These are phyloP conservation scores for Juncus effusus DNA, from an alignment of 176 grass and related monocot genomes.

Conservation along the genomic window DNA sequence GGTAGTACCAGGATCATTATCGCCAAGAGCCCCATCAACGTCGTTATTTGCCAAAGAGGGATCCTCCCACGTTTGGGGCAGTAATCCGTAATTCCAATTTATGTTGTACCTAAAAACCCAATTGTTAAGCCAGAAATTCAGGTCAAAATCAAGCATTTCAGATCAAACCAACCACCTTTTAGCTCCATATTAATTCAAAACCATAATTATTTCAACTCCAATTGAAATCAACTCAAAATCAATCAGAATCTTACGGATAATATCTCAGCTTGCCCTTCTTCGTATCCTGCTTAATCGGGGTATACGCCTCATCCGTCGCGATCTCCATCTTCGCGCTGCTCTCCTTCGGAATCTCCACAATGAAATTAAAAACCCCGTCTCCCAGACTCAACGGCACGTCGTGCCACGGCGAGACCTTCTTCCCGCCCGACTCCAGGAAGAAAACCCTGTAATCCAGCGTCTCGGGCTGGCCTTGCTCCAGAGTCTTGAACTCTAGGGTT, in stretches of 20 bases:
- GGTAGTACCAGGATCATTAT: slow-evolving; percentile 87
- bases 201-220: no score
- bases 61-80: slow-evolving; percentile 97
- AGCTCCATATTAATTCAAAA: not conserved
- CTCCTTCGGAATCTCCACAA: slow-evolving; percentile 98
- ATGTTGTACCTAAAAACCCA: slow-evolving; percentile 57
- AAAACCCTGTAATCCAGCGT: slow-evolving; percentile 95
- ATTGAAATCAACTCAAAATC: slow-evolving; percentile 4
- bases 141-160: not conserved
- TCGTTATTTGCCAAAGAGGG: slow-evolving; percentile 74
- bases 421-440: slow-evolving; percentile 57
- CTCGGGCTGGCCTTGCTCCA: slow-evolving; percentile 62
- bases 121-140: slow-evolving; percentile 10
- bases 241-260: slow-evolving; percentile 71
- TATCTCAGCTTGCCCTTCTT: slow-evolving; percentile 99
- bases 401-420: slow-evolving; percentile 91
- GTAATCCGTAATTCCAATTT: slow-evolving; percentile 93
- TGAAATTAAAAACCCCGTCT: slow-evolving; percentile 84
- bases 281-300: slow-evolving; percentile 96
- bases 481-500: slow-evolving; percentile 44
- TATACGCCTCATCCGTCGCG: slow-evolving; percentile 86
- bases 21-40: slow-evolving; percentile 90
- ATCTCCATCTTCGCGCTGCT: slow-evolving; percentile 98
- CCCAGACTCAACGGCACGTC: slow-evolving; percentile 80
- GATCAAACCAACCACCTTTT: not conserved